A percentile compares a stretch with the other conserved stretches of the same genome.
These are phyloP conservation scores for Extremus antarcticus DNA, from an alignment of 495 filamentous ascomycete genomes.

Conservation along the genomic window DNA sequence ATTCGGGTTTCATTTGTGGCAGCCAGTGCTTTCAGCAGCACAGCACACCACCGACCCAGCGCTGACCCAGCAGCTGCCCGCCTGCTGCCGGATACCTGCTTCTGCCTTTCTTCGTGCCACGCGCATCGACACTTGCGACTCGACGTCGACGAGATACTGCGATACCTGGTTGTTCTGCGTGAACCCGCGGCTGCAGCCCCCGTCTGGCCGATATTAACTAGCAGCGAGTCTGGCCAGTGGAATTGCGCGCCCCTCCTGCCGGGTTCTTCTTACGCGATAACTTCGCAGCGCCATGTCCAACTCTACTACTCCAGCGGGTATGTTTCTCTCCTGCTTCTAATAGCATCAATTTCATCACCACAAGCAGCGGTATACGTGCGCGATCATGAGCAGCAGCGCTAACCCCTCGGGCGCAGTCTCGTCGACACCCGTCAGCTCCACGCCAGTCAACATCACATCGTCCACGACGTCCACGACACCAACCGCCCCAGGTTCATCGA, in stretches of 20 bases:
- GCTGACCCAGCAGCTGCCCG: not conserved
- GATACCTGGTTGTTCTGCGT: too few relatives aligned
- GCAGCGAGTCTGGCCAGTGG: not conserved
- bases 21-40: not conserved
- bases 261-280: not conserved
- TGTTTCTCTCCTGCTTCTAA: not conserved
- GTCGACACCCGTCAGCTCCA: not conserved
- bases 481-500: not conserved
- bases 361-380: not conserved
- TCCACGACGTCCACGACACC: not conserved
- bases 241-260: not conserved
- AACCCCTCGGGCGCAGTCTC: not conserved
- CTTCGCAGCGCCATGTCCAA: conserved; percentile 9
- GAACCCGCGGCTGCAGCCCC: not conserved
- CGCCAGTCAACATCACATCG: not conserved
- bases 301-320: not conserved
- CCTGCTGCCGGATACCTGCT: not conserved
- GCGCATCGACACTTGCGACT: not conserved
- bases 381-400: not conserved
- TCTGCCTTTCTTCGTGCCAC: not conserved
- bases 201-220: not conserved
- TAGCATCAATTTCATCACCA: not conserved
- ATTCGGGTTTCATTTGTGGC: too few relatives aligned
- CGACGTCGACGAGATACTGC: not conserved
- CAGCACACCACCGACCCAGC: not conserved